Percentiles rank a stretch among this genome's conserved stretches.
Conservation (phyloP, 306 rosid species). For the Prunus salicina region DNA sequence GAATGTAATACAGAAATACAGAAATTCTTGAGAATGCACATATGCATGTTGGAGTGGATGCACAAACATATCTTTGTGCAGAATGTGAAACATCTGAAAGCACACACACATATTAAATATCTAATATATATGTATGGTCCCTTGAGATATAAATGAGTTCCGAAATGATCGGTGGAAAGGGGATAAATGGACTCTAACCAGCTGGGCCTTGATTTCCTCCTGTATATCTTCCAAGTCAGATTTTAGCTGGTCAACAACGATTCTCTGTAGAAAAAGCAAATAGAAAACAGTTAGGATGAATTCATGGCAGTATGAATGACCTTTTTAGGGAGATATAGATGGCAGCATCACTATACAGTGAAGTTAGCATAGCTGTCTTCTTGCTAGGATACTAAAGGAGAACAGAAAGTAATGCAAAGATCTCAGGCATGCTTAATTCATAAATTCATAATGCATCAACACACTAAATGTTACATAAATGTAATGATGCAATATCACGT, state of each 20-base stretch:
- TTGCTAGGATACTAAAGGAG: not conserved
- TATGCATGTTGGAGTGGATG: no score
- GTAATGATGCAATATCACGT: not conserved
- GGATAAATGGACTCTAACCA: slow-evolving; percentile 54
- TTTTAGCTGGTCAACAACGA: slow-evolving; percentile 74
- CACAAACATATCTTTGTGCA: not conserved
- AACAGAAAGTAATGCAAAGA: not conserved
- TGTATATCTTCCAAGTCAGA: slow-evolving; percentile 77
- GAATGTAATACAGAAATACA: not conserved
- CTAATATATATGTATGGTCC: not conserved
- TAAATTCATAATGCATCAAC: not conserved
- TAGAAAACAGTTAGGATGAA: slow-evolving; percentile 16
- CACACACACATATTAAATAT: not conserved
- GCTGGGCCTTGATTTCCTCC: slow-evolving; percentile 66
- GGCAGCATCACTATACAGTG: not conserved
- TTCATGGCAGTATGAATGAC: not conserved
- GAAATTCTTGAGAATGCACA: no score
- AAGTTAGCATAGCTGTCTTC: not conserved
- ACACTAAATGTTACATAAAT: slow-evolving; percentile 11
- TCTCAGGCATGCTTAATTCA: not conserved
- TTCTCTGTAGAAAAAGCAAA: slow-evolving; percentile 53
- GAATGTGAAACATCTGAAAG: not conserved
- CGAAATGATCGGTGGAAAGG: slow-evolving; percentile 3
- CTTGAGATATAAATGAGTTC: not conserved
- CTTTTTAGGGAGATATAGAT: not conserved